These are phyloP conservation scores for Xylaria multiplex DNA, from an alignment of 2,329 filamentous ascomycete genomes.

Conservation along the genomic window DNA sequence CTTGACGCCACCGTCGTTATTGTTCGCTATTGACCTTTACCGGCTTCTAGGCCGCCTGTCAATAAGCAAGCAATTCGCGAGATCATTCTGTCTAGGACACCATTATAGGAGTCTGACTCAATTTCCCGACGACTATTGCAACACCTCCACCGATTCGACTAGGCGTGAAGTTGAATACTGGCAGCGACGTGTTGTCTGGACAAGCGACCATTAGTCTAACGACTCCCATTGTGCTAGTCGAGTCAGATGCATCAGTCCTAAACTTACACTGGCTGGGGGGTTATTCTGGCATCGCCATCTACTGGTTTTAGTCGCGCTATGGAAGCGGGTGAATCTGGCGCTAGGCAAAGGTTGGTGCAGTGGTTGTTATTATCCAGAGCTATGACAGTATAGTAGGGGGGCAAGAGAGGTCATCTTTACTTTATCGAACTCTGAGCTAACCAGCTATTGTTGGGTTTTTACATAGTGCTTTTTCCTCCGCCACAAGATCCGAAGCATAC, in stretches of 20 bases:
- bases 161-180: slow-evolving; percentile 23
- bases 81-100: slow-evolving; percentile 32
- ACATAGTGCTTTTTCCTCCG: slow-evolving; percentile 48
- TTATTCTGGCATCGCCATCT: slow-evolving; percentile 46
- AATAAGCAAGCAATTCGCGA: slow-evolving; percentile 33
- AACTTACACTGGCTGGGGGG: slow-evolving; percentile 46
- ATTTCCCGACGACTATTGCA: slow-evolving; percentile 27
- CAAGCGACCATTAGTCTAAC: slow-evolving; percentile 33
- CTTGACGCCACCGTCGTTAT: slow-evolving; percentile 41
- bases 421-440: slow-evolving; percentile 38
- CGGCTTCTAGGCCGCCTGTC: slow-evolving; percentile 38
- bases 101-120: slow-evolving; percentile 38
- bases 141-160: slow-evolving; percentile 18
- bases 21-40: slow-evolving; percentile 36
- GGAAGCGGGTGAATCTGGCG: slow-evolving; percentile 51
- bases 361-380: slow-evolving; percentile 40
- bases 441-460: slow-evolving; percentile 38
- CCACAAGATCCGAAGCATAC: slow-evolving; percentile 46
- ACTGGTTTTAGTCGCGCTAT: slow-evolving; percentile 50
- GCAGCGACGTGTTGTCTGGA: slow-evolving; percentile 30
- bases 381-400: slow-evolving; percentile 27
- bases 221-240: slow-evolving; percentile 36
- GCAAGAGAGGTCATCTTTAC: slow-evolving; percentile 12
- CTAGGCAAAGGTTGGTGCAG: slow-evolving; percentile 50
- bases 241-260: slow-evolving; percentile 50